These are phyloP conservation scores for Naganishia albida DNA, from an alignment of 1,284 basidiomycete species.

Conservation along the genomic window DNA sequence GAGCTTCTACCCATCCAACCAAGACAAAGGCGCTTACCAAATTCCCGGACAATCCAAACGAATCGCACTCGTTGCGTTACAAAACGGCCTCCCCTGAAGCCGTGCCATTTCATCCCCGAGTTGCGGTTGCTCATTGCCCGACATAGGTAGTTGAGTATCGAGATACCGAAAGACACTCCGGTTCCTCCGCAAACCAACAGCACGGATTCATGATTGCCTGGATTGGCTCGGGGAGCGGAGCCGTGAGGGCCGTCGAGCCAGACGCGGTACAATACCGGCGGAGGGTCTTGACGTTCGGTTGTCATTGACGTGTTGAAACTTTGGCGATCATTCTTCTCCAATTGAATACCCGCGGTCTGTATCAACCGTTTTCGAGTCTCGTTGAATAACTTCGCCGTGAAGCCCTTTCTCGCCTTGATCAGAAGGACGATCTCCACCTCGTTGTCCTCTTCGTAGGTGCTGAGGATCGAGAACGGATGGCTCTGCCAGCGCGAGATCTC, in stretches of 20 bases:
- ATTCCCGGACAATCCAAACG: constrained; percentile 81
- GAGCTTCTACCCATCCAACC: too few species aligned
- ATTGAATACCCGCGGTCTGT: constrained; percentile 38
- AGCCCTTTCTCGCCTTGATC: constrained; percentile 72
- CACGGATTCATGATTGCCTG: constrained; percentile 66
- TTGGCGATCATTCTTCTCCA: constrained; percentile 37
- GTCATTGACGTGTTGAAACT: constrained; percentile 39
- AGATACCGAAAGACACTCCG: constrained; percentile 74
- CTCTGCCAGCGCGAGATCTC: constrained; percentile 67
- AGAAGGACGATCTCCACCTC: constrained; percentile 69
- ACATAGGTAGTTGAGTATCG: constrained; percentile 71
- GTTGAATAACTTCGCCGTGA: constrained; percentile 75
- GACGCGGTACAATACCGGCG: constrained; percentile 58
- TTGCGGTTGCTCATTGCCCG: constrained; percentile 62
- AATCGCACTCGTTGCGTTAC: constrained; percentile 68
- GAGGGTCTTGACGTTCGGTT: constrained; percentile 37
- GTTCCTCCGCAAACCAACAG: constrained; percentile 76
- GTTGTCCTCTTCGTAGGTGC: constrained; percentile 62
- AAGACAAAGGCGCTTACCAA: constrained; percentile 57
- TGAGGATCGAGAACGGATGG: constrained; percentile 80
- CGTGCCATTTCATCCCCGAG: constrained; percentile 57
- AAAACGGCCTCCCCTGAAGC: constrained; percentile 54
- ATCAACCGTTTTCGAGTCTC: constrained; percentile 53
- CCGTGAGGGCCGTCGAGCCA: constrained; percentile 78
- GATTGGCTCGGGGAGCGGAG: constrained; percentile 66